These are phyloP conservation scores for Solanum ossicruentum DNA, from an alignment of 257 asterid genomes.

Conservation along the genomic window DNA sequence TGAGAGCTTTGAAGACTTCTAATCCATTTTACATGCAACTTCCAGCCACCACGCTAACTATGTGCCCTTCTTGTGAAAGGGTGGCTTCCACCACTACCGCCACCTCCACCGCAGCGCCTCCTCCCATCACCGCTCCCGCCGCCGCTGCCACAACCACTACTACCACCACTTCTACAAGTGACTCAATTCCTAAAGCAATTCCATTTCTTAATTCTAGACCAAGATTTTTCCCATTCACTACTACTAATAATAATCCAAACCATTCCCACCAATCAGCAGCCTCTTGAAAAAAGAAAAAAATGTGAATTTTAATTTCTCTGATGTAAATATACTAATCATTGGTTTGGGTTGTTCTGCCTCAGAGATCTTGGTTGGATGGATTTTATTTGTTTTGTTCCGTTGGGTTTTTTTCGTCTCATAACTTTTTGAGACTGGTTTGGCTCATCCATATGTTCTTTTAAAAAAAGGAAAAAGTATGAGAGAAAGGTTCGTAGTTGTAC, in stretches of 20 bases:
- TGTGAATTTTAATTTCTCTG: not conserved
- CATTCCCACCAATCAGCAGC: slow-evolving; percentile 46
- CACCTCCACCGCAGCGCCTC: not conserved
- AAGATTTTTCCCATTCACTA: slow-evolving; percentile 44
- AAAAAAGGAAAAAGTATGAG: not conserved
- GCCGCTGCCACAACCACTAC: not conserved
- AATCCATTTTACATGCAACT: slow-evolving; percentile 62
- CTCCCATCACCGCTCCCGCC: not conserved
- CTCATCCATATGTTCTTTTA: not conserved
- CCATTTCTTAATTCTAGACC: slow-evolving; percentile 38
- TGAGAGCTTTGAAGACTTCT: slow-evolving; percentile 58
- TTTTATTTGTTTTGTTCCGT: not conserved
- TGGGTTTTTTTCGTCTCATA: not conserved
- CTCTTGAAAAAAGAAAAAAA: slow-evolving; percentile 7
- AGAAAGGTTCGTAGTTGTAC: not conserved
- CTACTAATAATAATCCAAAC: slow-evolving; percentile 2
- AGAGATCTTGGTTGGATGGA: slow-evolving; percentile 16
- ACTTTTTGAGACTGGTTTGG: not conserved
- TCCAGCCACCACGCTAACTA: slow-evolving; percentile 78
- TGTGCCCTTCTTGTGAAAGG: slow-evolving; percentile 90
- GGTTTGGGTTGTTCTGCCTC: not conserved
- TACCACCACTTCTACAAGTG: not conserved
- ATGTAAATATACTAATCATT: not conserved
- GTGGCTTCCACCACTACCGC: slow-evolving; percentile 39
- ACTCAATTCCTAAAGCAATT: slow-evolving; percentile 15